Evolutionary conservation across 345 rosid species (phyloP).

Genomic region (Lepidium aucheri): DNA sequence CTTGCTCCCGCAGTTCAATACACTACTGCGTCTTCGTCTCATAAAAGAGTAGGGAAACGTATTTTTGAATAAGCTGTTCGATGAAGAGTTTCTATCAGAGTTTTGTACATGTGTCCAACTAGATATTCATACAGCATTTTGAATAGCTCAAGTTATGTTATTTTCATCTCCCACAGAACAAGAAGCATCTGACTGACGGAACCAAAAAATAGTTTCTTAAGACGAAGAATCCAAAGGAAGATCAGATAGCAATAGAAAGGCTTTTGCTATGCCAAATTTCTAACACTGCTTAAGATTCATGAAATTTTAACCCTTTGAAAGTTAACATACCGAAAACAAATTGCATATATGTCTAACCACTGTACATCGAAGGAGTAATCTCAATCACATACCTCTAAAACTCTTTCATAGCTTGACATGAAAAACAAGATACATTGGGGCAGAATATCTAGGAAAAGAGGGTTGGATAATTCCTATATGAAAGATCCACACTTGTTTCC

Average conservation of each 20-base stretch:
- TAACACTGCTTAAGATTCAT: background rate
- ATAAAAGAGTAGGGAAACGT: background rate
- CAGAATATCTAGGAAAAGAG: background rate
- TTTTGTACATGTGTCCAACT: background rate
- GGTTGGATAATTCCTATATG: background rate
- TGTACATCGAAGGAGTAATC: background rate
- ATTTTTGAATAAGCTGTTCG: background rate
- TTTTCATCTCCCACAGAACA: background rate
- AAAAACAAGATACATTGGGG: background rate
- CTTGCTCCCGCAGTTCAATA: background rate
- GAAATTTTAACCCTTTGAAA: background rate
- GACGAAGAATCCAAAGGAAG: background rate
- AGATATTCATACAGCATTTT: background rate
- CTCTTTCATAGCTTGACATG: background rate
- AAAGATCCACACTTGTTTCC: background rate
- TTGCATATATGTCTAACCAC: background rate
- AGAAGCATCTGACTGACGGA: background rate
- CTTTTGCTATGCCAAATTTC: background rate
- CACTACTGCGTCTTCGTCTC: background rate
- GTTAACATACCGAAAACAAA: background rate
- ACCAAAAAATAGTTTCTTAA: background rate
- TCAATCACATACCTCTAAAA: conserved; percentile 10
- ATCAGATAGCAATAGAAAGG: background rate
- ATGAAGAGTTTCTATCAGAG: background rate
- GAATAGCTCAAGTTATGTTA: background rate